Evolutionary conservation across 2,329 filamentous ascomycete species (phyloP), one percentile per base, ranked within the genome.

Genomic region (Hypoxylon sp.): DNA sequence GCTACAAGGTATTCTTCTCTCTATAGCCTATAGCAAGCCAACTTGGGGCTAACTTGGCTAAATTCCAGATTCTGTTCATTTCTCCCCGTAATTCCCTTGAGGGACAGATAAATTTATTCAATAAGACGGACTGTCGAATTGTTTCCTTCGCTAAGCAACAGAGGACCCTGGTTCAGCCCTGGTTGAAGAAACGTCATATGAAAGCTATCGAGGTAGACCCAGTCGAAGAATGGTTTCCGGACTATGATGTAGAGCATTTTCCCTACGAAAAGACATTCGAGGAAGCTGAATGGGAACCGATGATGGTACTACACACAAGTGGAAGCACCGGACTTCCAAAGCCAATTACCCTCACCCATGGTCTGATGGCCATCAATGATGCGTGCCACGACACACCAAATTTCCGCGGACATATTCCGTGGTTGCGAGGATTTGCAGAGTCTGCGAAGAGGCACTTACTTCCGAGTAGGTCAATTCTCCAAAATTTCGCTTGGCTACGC

Each of bases 261-360:
- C 79, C 80, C 0, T 84, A 82, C 72, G 59, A 72, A 34, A 81
- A 79, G 73, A 79, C 79, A 0, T 84, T 79, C 32, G 80, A 82
- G 3, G 73, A 83, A 56, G 81, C 78, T 0, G 72, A 79, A 60
- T 80, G 79, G 75, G 81, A 84, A 3, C 82, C 83, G 0, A 57
- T 81, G 2, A 46, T 79, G 2, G 76, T 84, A 1, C 69, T 84
- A 7, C 83, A 85, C 71, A 84, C 82, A 0, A 83, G 81, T 57
- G 83, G 83, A 5, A 82, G 79, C 45, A 84, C 83, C 0, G 83
- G 83, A 0, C 75, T 83, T 2, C 83, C 83, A 0, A 84, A 83
- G 70, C 82, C 83, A 1, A 77, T 85, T n/a, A 67, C 82, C 9
- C 71, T 76, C 19, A 72, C 73, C 3, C 78, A 82, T 4, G 82